Conservation (phyloP, 176 grass and related monocot species). For the Cenchrus fungigraminus region DNA sequence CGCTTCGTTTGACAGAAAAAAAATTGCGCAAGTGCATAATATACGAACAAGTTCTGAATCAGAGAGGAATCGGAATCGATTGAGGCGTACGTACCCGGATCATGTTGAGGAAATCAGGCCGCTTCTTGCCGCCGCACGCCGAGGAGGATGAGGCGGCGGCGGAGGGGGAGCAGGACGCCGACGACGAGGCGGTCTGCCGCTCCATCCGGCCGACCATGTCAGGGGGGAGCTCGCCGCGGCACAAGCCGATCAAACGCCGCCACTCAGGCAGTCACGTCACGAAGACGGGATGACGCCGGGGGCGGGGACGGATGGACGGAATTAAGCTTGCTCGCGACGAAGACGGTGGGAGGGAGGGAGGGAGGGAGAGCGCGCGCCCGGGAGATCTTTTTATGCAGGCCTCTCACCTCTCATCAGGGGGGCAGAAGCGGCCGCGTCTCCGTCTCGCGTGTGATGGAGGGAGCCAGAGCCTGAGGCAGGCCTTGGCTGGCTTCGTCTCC, state of each 20-base stretch:
- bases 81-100: slow-evolving; percentile 60
- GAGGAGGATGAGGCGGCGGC: slow-evolving; percentile 20
- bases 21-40: neutral
- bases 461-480: neutral
- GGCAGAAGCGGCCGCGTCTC: neutral
- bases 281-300: neutral
- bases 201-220: slow-evolving; percentile 63
- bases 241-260: slow-evolving; percentile 3
- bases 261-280: neutral
- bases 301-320: neutral
- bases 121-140: slow-evolving; percentile 46
- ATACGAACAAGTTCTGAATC: neutral
- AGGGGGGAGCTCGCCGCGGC: slow-evolving; percentile 17
- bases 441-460: neutral
- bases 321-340: neutral
- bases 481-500: neutral
- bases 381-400: slow-evolving; percentile 42
- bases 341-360: neutral
- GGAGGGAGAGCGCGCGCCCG: neutral
- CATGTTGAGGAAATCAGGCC: slow-evolving; percentile 56
- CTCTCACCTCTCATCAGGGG: neutral
- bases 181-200: slow-evolving; percentile 52
- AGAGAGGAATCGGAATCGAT: neutral
- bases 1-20: neutral
- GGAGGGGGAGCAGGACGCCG: slow-evolving; percentile 53